These are phyloP conservation scores for Hericium coralloides DNA, from an alignment of 768 basidiomycete genomes.

Conservation along the genomic window DNA sequence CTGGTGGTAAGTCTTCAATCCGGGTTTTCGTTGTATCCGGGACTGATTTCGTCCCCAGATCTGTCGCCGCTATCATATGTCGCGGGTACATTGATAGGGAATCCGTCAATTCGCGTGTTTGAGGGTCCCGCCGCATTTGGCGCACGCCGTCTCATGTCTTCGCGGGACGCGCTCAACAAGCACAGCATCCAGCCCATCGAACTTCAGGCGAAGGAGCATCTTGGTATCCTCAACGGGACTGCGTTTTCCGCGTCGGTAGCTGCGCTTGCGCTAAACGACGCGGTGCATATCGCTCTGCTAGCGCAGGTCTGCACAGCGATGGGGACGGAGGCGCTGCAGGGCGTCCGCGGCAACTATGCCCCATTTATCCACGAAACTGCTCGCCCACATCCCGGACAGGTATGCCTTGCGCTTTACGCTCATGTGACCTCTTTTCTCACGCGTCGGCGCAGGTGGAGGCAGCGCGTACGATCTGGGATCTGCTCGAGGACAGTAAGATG, in stretches of 20 bases:
- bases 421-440: neutral
- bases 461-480: conserved; percentile 56
- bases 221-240: conserved; percentile 79
- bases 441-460: conserved; percentile 46
- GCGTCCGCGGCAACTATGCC: conserved; percentile 62
- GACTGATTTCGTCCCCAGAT: conserved; percentile 1
- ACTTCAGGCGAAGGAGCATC: conserved; percentile 68
- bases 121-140: conserved; percentile 41
- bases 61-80: conserved; percentile 15
- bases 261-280: conserved; percentile 63
- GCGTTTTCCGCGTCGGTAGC: conserved; percentile 79
- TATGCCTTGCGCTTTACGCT: conserved; percentile 16
- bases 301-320: conserved; percentile 73
- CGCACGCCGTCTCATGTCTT: conserved; percentile 42
- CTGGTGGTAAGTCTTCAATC: conserved; percentile 46
- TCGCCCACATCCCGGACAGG: conserved; percentile 81
- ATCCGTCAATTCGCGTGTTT: conserved; percentile 70
- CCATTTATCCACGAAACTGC: conserved; percentile 70
- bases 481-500: conserved; percentile 62
- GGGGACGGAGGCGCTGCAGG: conserved; percentile 75
- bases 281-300: conserved; percentile 56
- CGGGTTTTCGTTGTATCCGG: conserved; percentile 2
- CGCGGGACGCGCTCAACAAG: conserved; percentile 45
- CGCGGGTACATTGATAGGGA: conserved; percentile 72
- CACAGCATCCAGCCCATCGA: conserved; percentile 57